Evolutionary conservation across 176 grass and related monocot genomes (phyloP).

Genomic region (Hordeum marinum): DNA sequence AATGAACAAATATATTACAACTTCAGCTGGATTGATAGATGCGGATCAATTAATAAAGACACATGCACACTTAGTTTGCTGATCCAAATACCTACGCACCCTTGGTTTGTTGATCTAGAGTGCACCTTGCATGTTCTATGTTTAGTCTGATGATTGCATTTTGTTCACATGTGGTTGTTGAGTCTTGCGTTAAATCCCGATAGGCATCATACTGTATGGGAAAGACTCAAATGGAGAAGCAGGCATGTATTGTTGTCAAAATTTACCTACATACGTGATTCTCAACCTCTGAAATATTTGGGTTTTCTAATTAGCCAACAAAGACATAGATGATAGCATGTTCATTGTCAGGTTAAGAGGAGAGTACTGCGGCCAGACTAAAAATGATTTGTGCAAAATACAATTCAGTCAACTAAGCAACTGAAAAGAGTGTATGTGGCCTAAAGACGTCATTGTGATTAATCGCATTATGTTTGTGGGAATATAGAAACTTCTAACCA

Average conservation of each 20-base stretch:
- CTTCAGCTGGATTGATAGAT: not conserved
- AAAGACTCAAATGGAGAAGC: not conserved
- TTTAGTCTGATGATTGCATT: not conserved
- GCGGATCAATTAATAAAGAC: not conserved
- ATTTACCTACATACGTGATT: not conserved
- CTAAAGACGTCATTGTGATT: not conserved
- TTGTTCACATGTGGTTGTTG: not conserved
- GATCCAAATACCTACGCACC: not conserved
- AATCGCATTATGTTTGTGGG: not conserved
- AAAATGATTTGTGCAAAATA: not conserved
- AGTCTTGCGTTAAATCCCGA: not conserved
- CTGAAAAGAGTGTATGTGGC: not conserved
- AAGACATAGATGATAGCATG: not conserved
- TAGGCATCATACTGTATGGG: not conserved
- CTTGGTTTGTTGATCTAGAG: not conserved
- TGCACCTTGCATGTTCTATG: not conserved
- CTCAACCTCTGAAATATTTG: not conserved
- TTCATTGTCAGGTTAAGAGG: not conserved
- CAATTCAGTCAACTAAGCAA: not conserved
- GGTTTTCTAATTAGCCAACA: not conserved
- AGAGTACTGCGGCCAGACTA: not conserved
- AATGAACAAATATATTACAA: not conserved
- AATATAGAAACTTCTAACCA: not conserved
- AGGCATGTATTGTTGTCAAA: not conserved
- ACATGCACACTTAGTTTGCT: not conserved